A percentile compares a stretch with the other conserved stretches of the same genome.
These are phyloP conservation scores for Penicillium nordicum DNA, from an alignment of 2,329 filamentous ascomycete species.

Conservation along the genomic window DNA sequence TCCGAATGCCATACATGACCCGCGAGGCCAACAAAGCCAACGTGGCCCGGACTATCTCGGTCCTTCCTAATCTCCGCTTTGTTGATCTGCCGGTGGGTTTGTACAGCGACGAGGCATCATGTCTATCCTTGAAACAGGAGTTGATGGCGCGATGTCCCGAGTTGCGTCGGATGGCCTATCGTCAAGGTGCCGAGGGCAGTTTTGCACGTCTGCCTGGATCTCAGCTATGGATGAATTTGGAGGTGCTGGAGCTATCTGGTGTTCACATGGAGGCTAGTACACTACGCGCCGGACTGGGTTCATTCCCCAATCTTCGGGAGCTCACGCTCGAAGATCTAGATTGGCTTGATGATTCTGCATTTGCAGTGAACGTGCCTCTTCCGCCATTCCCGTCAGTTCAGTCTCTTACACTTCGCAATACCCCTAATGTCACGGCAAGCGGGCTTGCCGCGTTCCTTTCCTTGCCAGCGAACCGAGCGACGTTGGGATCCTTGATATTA, in stretches of 20 bases:
- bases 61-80: constrained; percentile 79
- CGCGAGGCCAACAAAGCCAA: constrained; percentile 81
- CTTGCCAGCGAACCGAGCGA: constrained; percentile 55
- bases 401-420: constrained; percentile 68
- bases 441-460: constrained; percentile 69
- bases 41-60: constrained; percentile 79
- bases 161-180: constrained; percentile 85
- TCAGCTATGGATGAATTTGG: constrained; percentile 42
- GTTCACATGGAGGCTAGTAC: constrained; percentile 38
- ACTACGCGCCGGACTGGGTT: constrained; percentile 67
- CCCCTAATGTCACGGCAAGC: constrained; percentile 65
- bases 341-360: constrained; percentile 73
- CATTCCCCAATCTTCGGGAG: constrained; percentile 65
- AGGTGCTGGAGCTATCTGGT: constrained; percentile 40
- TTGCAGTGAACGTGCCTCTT: constrained; percentile 62
- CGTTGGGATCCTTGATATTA: constrained; percentile 67
- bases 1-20: constrained; percentile 94
- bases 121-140: constrained; percentile 73
- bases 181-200: constrained; percentile 71
- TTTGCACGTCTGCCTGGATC: constrained; percentile 66
- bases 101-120: constrained; percentile 74
- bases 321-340: constrained; percentile 69
- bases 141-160: constrained; percentile 78
- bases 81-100: constrained; percentile 88
- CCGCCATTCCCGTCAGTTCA: constrained; percentile 72